Conservation (phyloP, 306 rosid genomes). For the Quillaja saponaria region DNA sequence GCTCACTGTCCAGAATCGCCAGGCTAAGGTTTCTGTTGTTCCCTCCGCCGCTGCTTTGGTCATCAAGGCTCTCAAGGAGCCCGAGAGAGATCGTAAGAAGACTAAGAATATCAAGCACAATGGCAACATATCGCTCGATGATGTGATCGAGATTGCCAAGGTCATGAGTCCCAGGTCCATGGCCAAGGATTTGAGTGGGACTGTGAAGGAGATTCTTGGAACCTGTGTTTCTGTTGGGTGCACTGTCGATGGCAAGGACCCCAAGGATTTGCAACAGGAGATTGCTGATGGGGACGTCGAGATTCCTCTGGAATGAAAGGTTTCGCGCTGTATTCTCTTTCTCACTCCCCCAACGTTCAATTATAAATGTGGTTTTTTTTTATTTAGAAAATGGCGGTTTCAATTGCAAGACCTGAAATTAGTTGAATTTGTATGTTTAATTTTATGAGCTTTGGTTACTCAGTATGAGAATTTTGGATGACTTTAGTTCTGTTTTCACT, state of each 20-base stretch:
- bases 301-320: slow-evolving; percentile 13
- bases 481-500: neutral
- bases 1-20: slow-evolving; percentile 32
- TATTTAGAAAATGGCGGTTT: neutral
- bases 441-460: neutral
- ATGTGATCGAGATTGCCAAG: slow-evolving; percentile 27
- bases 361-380: neutral
- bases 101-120: slow-evolving; percentile 30
- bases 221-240: slow-evolving; percentile 30
- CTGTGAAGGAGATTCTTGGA: slow-evolving; percentile 31
- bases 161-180: slow-evolving; percentile 23
- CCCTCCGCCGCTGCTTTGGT: slow-evolving; percentile 31
- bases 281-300: slow-evolving; percentile 26
- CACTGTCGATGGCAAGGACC: slow-evolving; percentile 28
- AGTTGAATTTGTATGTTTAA: neutral
- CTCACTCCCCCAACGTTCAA: neutral
- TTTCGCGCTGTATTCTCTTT: neutral
- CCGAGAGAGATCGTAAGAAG: slow-evolving; percentile 33
- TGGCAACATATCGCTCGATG: slow-evolving; percentile 29
- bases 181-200: slow-evolving; percentile 23
- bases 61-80: slow-evolving; percentile 29
- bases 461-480: neutral
- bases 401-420: neutral
- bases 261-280: slow-evolving; percentile 32
- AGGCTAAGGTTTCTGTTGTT: slow-evolving; percentile 28